These are phyloP conservation scores for Metschnikowia gruessii DNA, from an alignment of 805 yeast genomes.

Conservation along the genomic window DNA sequence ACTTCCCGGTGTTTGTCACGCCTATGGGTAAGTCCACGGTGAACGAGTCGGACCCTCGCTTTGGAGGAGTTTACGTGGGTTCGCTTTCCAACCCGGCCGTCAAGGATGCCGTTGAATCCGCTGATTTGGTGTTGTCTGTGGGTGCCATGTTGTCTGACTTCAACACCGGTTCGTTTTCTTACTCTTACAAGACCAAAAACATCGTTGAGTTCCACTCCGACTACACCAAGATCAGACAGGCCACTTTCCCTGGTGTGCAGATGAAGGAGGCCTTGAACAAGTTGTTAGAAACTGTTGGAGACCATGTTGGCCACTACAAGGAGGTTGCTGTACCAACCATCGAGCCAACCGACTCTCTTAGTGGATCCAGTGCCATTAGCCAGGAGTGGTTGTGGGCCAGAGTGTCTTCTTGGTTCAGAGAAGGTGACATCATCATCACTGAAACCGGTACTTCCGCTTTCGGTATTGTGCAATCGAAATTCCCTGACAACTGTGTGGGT, in stretches of 20 bases:
- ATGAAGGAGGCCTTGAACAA: constrained; percentile 49
- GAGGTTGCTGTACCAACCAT: constrained; percentile 57
- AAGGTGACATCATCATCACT: constrained; percentile 28
- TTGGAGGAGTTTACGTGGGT: constrained; percentile 86
- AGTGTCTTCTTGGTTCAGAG: constrained; percentile 26
- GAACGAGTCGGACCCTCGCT: constrained; percentile 55
- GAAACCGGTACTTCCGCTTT: constrained; percentile 31
- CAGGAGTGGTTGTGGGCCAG: constrained; percentile 29
- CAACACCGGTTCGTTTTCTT: constrained; percentile 86
- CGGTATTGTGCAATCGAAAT: constrained; percentile 27
- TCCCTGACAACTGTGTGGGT: constrained; percentile 25
- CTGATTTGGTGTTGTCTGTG: constrained; percentile 73
- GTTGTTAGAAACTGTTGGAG: constrained; percentile 34
- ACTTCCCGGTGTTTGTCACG: constrained; percentile 80
- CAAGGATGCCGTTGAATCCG: constrained; percentile 64
- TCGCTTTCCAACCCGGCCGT: constrained; percentile 72
- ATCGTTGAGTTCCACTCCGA: constrained; percentile 78
- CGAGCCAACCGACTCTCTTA: constrained; percentile 46
- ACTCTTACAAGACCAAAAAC: constrained; percentile 70
- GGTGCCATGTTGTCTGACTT: constrained; percentile 86
- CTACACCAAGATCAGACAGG: constrained; percentile 65
- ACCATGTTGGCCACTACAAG: constrained; percentile 40
- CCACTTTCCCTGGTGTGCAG: constrained; percentile 69
- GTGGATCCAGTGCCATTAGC: constrained; percentile 24
- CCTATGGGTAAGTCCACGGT: constrained; percentile 88